Evolutionary conservation across 2,329 filamentous ascomycete species (phyloP).

Genomic region (Fusarium gaditjirri): DNA sequence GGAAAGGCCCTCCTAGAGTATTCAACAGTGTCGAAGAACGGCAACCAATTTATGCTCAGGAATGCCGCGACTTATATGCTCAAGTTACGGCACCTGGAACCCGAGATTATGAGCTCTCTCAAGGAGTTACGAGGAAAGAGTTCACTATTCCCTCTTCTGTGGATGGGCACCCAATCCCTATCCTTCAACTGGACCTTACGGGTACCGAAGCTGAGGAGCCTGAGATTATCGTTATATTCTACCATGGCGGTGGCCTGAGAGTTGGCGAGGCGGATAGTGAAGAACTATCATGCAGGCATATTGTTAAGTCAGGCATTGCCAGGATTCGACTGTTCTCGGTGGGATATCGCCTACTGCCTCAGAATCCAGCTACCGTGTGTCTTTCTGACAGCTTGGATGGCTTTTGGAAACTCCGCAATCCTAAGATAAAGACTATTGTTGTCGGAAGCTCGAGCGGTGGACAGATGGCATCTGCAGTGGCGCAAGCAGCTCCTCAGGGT

Average conservation of each 20-base stretch:
- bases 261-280: conserved; percentile 62
- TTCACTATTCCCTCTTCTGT: conserved; percentile 48
- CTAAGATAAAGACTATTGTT: conserved; percentile 47
- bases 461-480: conserved; percentile 58
- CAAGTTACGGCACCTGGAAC: conserved; percentile 50
- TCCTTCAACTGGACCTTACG: conserved; percentile 49
- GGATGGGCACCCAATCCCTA: conserved; percentile 50
- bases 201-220: conserved; percentile 15
- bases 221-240: conserved; percentile 54
- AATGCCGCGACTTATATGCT: conserved; percentile 53
- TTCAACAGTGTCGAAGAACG: conserved; percentile 45
- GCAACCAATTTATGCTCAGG: conserved; percentile 54
- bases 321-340: conserved; percentile 55
- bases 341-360: conserved; percentile 58
- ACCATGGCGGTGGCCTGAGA: conserved; percentile 59
- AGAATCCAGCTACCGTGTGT: conserved; percentile 52
- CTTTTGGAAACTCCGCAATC: conserved; percentile 40
- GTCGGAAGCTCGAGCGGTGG: conserved; percentile 61
- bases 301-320: conserved; percentile 48
- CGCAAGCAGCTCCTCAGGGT: conserved; percentile 45
- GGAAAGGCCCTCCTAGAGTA: conserved; percentile 26
- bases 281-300: conserved; percentile 58
- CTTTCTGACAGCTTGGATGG: conserved; percentile 55
- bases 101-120: conserved; percentile 51
- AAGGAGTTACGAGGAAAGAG: conserved; percentile 45